Evolutionary conservation across 1,284 basidiomycete species (phyloP).

Genomic region (Malassezia yamatoensis): DNA sequence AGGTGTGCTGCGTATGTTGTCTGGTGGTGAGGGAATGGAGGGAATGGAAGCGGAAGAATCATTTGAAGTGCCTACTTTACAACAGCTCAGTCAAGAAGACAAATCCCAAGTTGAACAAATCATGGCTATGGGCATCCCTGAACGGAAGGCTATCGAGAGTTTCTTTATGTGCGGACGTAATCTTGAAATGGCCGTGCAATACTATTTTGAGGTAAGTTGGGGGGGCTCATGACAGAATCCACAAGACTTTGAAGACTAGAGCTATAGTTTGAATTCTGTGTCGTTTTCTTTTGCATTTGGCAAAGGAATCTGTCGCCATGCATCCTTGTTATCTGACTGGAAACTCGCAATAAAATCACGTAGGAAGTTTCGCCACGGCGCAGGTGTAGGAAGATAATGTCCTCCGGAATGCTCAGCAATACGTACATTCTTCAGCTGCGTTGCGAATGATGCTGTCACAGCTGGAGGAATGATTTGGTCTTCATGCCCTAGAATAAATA

Average conservation of each 20-base stretch:
- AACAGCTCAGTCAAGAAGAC: conserved; percentile 36
- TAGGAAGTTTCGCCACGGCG: conserved; percentile 44
- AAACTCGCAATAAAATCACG: conserved; percentile 35
- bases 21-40: conserved; percentile 24
- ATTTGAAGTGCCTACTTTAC: conserved; percentile 30
- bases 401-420: conserved; percentile 44
- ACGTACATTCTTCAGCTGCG: conserved; percentile 28
- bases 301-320: conserved; percentile 5
- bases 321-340: not conserved
- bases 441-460: conserved; percentile 30
- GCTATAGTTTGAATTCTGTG: not conserved
- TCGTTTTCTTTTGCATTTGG: not conserved
- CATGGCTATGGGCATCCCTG: conserved; percentile 43
- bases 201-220: conserved; percentile 38
- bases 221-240: conserved; percentile 12
- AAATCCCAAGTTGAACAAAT: conserved; percentile 38
- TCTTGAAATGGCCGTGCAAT: conserved; percentile 47
- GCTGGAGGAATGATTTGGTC: conserved; percentile 14
- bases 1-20: conserved; percentile 39
- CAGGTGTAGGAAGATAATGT: conserved; percentile 39
- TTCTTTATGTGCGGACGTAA: conserved; percentile 47
- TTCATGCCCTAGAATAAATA: conserved; percentile 31
- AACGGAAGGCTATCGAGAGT: conserved; percentile 39
- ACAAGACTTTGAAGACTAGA: conserved; percentile 19
- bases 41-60: conserved; percentile 27